These are phyloP conservation scores for Graphium sp. DNA, from an alignment of 2,329 filamentous ascomycete species.

Conservation along the genomic window DNA sequence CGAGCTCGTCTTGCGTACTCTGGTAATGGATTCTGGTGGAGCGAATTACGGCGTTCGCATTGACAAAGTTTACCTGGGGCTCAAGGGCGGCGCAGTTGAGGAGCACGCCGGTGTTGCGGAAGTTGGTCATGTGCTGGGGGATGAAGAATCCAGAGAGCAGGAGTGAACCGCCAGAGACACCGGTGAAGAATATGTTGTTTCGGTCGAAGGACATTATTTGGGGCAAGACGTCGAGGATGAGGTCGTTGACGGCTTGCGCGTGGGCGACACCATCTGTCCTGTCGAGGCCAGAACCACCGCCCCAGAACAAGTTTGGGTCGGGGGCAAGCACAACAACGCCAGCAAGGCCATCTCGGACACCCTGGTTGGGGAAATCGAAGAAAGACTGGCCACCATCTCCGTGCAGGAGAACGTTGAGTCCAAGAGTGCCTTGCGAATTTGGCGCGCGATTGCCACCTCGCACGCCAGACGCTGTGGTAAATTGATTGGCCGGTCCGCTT, in stretches of 20 bases:
- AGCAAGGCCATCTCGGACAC: constrained; percentile 29
- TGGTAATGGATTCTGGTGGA: constrained; percentile 38
- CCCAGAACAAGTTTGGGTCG: constrained; percentile 39
- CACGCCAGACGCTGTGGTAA: constrained; percentile 30
- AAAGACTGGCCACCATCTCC: constrained; percentile 43
- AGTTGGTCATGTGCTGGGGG: constrained; percentile 34
- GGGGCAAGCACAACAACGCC: constrained; percentile 37
- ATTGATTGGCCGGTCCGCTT: constrained; percentile 33
- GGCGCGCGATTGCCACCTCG: constrained; percentile 19
- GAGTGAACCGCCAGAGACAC: constrained; percentile 36
- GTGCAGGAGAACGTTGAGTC: constrained; percentile 40
- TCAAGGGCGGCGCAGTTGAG: constrained; percentile 36
- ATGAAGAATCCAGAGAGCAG: constrained; percentile 40
- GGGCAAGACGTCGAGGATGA: constrained; percentile 35
- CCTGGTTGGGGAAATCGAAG: constrained; percentile 39
- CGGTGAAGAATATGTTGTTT: constrained; percentile 36
- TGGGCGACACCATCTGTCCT: constrained; percentile 38
- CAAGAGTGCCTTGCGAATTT: constrained; percentile 18
- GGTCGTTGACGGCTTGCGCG: constrained; percentile 34
- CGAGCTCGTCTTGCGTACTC: constrained; percentile 32
- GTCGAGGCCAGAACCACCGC: constrained; percentile 30
- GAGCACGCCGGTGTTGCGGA: constrained; percentile 29
- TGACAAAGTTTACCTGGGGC: constrained; percentile 32
- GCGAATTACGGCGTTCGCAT: constrained; percentile 19
- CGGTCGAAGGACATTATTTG: constrained; percentile 34